Evolutionary conservation across 495 filamentous ascomycete species (phyloP).

Genomic region (Platismatia glauca): DNA sequence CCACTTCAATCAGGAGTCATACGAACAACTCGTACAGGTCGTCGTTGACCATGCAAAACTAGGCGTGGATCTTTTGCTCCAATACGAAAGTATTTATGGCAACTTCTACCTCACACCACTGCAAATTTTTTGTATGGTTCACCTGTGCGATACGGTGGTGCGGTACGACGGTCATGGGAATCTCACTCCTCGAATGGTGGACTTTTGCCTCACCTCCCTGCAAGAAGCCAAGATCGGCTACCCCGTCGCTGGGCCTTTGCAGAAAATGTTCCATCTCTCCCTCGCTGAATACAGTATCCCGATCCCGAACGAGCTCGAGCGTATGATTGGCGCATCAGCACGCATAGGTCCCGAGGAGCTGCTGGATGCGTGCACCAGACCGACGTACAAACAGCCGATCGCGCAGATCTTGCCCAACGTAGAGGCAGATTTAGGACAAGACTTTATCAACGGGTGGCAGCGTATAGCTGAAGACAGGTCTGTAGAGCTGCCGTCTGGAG

Average conservation of each 20-base stretch:
- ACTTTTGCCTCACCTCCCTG: slow-evolving; percentile 28
- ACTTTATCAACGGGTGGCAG: slow-evolving; percentile 12
- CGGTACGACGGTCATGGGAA: slow-evolving; percentile 17
- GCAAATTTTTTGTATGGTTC: slow-evolving; percentile 31
- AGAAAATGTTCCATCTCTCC: slow-evolving; percentile 28
- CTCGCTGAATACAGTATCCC: slow-evolving; percentile 24
- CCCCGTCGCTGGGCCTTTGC: slow-evolving; percentile 29
- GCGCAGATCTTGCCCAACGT: slow-evolving; percentile 20
- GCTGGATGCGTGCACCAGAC: slow-evolving; percentile 29
- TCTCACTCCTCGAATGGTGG: slow-evolving; percentile 19
- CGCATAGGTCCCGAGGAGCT: slow-evolving; percentile 25
- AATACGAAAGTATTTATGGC: slow-evolving; percentile 25
- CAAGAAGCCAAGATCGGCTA: slow-evolving; percentile 26
- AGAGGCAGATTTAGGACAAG: slow-evolving; percentile 6
- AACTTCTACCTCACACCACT: slow-evolving; percentile 29
- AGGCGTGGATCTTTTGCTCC: slow-evolving; percentile 11
- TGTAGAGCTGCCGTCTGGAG: not conserved
- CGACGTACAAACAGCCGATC: slow-evolving; percentile 27
- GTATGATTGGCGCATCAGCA: slow-evolving; percentile 6
- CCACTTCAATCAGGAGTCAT: slow-evolving; percentile 4
- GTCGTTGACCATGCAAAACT: slow-evolving; percentile 10
- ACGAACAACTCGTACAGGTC: slow-evolving; percentile 5
- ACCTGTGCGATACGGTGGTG: slow-evolving; percentile 28
- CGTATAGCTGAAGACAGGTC: slow-evolving; percentile 8
- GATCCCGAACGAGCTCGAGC: slow-evolving; percentile 16